Base-by-base conservation (phyloP, 78 protist species). In the Fonticula alba region DNA sequence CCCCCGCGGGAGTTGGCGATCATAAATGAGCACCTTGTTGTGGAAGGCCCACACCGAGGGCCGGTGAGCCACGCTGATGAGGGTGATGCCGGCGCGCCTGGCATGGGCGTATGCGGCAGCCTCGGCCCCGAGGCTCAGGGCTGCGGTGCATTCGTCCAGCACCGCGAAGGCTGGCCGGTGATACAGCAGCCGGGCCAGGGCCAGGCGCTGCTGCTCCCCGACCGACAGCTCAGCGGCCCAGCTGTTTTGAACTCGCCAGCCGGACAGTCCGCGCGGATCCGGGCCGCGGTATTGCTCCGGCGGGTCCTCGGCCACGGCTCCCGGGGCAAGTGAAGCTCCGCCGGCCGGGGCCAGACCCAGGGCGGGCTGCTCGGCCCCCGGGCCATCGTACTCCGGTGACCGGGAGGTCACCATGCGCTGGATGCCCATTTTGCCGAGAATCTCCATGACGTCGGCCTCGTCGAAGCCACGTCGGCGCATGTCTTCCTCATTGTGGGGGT, bases 131-230 rank as follows among this genome's bases (percentile, higher is more conserved):
- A 13, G 29, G 1, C 24, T 3, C 26, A 74, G 20, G 1, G 58
- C 62, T 5, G 62, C n/a, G 35, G 72, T 68, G 46, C 71, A 66
- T 13, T 68, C 72, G 32, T 68, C 72, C 17, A 68, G 65, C 14
- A 68, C 31, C 17, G 83, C 83, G 40, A n/a, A 71, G 32, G 24
- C 3, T 22, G 83, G 83, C 36, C 3, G 6, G 61, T 73, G 79
- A 52, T 54, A 74, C 46, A 69, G 68, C 52, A 79, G 47, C n/a
- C 83, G 41, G 24, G 79, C 74, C 38, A 74, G 7, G 22, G 70
- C 79, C 17, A 73, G 51, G 7, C 62, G 55, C 54, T 76, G 81
- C 52, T 53, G 29, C 49, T 73, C 60, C 5, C 72, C 75, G 3
- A 2, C 31, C 11, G 50, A 31, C 19, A 52, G 65, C 37, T 32